Percentiles rank a stretch among this genome's conserved stretches.
These are phyloP conservation scores for Tolypocladium sp. DNA, from an alignment of 2,329 filamentous ascomycete species.

Conservation along the genomic window DNA sequence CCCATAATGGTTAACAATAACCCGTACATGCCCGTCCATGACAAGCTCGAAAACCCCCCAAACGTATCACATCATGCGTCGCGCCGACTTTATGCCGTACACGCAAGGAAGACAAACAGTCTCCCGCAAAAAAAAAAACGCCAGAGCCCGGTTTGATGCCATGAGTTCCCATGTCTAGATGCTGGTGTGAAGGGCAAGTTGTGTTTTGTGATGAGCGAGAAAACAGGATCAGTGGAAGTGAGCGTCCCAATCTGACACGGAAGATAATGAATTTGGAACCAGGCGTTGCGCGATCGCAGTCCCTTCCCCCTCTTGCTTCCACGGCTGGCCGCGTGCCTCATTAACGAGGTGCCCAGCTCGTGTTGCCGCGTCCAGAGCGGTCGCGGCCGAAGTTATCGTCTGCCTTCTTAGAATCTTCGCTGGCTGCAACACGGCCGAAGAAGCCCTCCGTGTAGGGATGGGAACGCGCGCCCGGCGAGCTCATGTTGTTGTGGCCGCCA, in stretches of 20 bases:
- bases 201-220: not conserved
- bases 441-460: constrained; percentile 39
- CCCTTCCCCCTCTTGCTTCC: not conserved
- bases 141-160: not conserved
- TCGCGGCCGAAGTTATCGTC: constrained; percentile 36
- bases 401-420: constrained; percentile 45
- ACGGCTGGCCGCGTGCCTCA: not conserved
- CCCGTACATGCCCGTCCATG: not conserved
- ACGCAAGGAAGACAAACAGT: not conserved
- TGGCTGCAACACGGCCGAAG: constrained; percentile 22
- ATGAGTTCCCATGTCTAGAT: not conserved
- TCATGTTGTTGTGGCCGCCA: not conserved
- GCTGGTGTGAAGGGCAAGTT: not conserved
- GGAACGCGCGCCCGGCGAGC: constrained; percentile 10
- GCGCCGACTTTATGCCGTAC: not conserved
- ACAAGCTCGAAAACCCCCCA: not conserved
- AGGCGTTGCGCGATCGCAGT: not conserved
- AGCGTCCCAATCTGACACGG: not conserved
- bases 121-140: not conserved
- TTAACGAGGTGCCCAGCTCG: constrained; percentile 12
- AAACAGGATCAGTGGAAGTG: not conserved
- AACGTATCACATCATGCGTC: not conserved
- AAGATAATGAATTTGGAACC: not conserved
- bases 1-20: not conserved
- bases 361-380: constrained; percentile 34